These are phyloP conservation scores for Barnettozyma siamensis DNA, from an alignment of 805 yeast species.

Conservation along the genomic window DNA sequence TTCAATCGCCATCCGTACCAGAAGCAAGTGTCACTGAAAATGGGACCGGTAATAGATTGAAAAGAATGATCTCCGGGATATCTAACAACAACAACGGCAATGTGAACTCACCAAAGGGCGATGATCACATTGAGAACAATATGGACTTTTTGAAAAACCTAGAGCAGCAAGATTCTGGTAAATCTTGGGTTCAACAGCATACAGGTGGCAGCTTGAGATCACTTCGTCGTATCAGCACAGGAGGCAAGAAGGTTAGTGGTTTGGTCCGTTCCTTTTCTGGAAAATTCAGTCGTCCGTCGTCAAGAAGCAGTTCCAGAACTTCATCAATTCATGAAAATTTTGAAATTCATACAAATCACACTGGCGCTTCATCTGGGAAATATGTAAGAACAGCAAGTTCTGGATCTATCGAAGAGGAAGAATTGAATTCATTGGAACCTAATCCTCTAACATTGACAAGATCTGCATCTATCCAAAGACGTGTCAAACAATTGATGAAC, in stretches of 20 bases:
- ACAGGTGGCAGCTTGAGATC: slow-evolving; percentile 30
- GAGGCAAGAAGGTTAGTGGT: slow-evolving; percentile 18
- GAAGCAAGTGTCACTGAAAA: slow-evolving; percentile 8
- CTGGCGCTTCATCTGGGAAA: slow-evolving; percentile 11
- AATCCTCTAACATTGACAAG: slow-evolving; percentile 9
- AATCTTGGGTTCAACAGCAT: slow-evolving; percentile 27
- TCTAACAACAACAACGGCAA: slow-evolving; percentile 11
- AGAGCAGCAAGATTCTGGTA: slow-evolving; percentile 32
- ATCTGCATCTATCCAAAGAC: slow-evolving; percentile 24
- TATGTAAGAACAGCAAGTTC: slow-evolving; percentile 15
- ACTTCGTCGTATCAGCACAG: slow-evolving; percentile 25
- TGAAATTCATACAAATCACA: slow-evolving; percentile 13
- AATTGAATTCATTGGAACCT: slow-evolving; percentile 4
- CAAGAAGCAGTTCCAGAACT: slow-evolving; percentile 24
- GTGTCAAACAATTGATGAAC: slow-evolving; percentile 25
- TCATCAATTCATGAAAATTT: slow-evolving; percentile 24
- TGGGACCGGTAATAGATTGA: slow-evolving; percentile 12
- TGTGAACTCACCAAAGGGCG: slow-evolving; percentile 20
- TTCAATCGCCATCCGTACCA: slow-evolving; percentile 6
- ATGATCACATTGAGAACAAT: slow-evolving; percentile 28
- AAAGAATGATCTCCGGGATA: slow-evolving; percentile 25
- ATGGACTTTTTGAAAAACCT: slow-evolving; percentile 34
- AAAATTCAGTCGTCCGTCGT: slow-evolving; percentile 22
- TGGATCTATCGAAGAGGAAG: slow-evolving; percentile 21
- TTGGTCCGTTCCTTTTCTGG: slow-evolving; percentile 25